phyloP scores from a whole-genome alignment of 2,329 filamentous ascomycete genomes.

The Ophiostoma pallidulum region DNA sequence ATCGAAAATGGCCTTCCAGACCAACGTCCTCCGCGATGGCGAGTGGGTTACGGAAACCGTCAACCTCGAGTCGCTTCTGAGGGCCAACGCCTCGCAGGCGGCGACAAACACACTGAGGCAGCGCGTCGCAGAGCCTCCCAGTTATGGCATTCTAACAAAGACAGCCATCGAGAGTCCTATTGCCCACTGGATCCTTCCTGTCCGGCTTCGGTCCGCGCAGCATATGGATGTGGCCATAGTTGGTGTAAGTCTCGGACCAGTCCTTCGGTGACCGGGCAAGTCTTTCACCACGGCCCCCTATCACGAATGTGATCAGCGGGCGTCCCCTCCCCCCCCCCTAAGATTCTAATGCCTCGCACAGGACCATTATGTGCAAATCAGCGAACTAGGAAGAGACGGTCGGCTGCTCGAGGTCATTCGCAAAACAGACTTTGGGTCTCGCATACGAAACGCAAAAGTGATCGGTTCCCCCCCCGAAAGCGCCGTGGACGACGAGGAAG shows the following conservation, averaged over 20 bases:
- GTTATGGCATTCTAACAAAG: constrained; percentile 64
- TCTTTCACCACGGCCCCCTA: too few relatives aligned
- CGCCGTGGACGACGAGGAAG: constrained; percentile 29
- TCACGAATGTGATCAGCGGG: too few relatives aligned
- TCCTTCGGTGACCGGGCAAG: too few relatives aligned
- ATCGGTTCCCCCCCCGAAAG: constrained; percentile 47
- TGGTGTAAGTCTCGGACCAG: constrained; percentile 45
- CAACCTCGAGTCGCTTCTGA: constrained; percentile 34
- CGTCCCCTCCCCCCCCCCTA: not conserved
- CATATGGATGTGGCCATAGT: constrained; percentile 82
- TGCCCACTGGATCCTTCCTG: constrained; percentile 68
- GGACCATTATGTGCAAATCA: constrained; percentile 74
- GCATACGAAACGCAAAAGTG: constrained; percentile 70
- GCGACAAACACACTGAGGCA: constrained; percentile 24
- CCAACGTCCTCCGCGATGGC: constrained; percentile 43
- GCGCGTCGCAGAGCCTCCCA: constrained; percentile 33
- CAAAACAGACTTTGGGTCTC: constrained; percentile 68
- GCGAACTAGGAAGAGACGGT: constrained; percentile 59
- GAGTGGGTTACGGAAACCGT: constrained; percentile 48
- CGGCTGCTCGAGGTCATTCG: constrained; percentile 66
- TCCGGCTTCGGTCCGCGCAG: constrained; percentile 58
- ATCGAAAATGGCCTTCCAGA: constrained; percentile 41
- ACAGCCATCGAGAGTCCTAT: constrained; percentile 70
- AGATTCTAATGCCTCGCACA: constrained; percentile 23
- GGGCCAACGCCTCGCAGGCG: constrained; percentile 23